phyloP scores from a whole-genome alignment of 176 grass and related monocot species.

The Musa beccarii region DNA sequence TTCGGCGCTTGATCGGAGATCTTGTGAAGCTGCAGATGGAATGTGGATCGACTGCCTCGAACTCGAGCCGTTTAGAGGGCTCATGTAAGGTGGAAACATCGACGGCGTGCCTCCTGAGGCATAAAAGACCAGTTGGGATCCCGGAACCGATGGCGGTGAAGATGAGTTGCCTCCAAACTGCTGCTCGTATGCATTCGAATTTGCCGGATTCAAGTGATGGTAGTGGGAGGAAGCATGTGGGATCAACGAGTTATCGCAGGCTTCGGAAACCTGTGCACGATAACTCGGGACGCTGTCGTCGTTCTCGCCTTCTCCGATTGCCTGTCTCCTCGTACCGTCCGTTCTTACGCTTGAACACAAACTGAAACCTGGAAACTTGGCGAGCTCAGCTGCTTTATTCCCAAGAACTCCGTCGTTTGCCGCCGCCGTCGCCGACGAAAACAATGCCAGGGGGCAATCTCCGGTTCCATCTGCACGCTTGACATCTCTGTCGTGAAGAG shows the following conservation, averaged over 20 bases:
- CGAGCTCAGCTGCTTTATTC: background rate
- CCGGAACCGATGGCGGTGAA: background rate
- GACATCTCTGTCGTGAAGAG: background rate
- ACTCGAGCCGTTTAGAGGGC: background rate
- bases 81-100: background rate
- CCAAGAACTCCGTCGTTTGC: background rate
- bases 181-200: background rate
- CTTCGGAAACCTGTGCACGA: background rate
- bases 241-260: background rate
- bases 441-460: background rate
- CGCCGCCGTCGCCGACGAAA: background rate
- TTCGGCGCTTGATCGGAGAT: background rate
- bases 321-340: too few relatives aligned
- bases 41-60: background rate
- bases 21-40: background rate
- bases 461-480: background rate
- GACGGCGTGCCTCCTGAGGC: background rate
- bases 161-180: background rate
- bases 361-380: background rate
- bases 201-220: background rate
- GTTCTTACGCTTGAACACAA: background rate
- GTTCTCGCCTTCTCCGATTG: too few relatives aligned
- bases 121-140: constrained; percentile 11
- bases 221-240: background rate
- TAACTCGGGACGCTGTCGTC: too few relatives aligned